Conservation (phyloP, 371 early-diverging fungal genomes). For the Chytridium lagenaria region DNA sequence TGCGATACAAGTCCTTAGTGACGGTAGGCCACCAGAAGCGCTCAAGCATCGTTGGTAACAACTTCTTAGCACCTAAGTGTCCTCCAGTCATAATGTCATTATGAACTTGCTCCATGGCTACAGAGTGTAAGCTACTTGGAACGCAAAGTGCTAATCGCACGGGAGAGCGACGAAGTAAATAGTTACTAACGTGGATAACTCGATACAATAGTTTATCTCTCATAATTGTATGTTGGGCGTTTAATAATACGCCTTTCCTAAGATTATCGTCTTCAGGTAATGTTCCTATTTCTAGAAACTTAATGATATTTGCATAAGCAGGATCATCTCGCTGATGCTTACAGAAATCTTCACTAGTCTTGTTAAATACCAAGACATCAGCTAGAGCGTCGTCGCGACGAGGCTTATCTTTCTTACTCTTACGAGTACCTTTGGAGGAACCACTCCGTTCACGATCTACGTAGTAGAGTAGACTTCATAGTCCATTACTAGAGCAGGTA, state of each 20-base stretch:
- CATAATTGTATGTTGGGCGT: constrained; percentile 5
- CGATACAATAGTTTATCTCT: constrained; percentile 6
- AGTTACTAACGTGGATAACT: not conserved
- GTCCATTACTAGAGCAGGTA: too few relatives aligned
- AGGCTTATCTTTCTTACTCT: not conserved
- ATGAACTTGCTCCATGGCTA: constrained; percentile 3
- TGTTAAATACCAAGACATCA: not conserved
- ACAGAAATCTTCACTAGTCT: constrained; percentile 15
- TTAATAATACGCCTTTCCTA: not conserved
- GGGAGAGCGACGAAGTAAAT: not conserved
- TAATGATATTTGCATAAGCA: not conserved
- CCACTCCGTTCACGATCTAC: not conserved
- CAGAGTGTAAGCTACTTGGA: constrained; percentile 5
- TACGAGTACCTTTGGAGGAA: not conserved
- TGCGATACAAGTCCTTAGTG: constrained; percentile 1
- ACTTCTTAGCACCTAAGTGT: constrained; percentile 18
- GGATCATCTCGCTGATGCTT: not conserved
- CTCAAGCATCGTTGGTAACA: constrained; percentile 1
- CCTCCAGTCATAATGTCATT: constrained; percentile 19
- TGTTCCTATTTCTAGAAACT: not conserved
- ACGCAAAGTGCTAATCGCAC: constrained; percentile 15
- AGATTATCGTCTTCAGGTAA: not conserved
- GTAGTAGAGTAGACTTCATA: constrained; percentile 11
- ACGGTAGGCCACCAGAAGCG: constrained; percentile 22
- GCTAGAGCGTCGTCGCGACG: not conserved